These are phyloP conservation scores for Neobulgaria alba DNA, from an alignment of 2,329 filamentous ascomycete genomes.

Conservation along the genomic window DNA sequence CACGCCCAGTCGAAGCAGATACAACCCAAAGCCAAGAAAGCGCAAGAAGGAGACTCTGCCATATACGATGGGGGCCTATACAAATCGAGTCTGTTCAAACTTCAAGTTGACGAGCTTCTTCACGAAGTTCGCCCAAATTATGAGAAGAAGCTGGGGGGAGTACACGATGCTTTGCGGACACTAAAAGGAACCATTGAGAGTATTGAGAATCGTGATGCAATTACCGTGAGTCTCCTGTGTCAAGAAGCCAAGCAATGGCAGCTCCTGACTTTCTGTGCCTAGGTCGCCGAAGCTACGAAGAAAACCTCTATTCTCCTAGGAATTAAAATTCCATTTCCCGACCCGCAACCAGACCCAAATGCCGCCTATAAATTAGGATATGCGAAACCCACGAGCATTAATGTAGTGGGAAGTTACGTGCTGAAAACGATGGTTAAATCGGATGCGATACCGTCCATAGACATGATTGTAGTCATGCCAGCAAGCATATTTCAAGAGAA, in stretches of 20 bases:
- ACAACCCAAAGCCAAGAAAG: conserved; percentile 11
- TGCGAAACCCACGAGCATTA: conserved; percentile 65
- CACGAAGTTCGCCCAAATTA: conserved; percentile 48
- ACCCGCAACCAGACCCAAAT: conserved; percentile 67
- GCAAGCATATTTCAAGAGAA: conserved; percentile 77
- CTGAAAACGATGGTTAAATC: conserved; percentile 64
- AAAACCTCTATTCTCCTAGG: conserved; percentile 56
- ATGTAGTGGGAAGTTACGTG: conserved; percentile 83
- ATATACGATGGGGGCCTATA: conserved; percentile 38
- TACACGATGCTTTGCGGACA: conserved; percentile 44
- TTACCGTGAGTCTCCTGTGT: conserved; percentile 30
- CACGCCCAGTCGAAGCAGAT: conserved; percentile 5
- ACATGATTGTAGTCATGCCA: conserved; percentile 86
- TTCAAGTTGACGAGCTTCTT: conserved; percentile 57
- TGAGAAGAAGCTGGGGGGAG: conserved; percentile 43
- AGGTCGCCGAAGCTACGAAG: conserved; percentile 65
- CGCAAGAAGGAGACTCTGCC: conserved; percentile 25
- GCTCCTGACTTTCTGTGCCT: conserved; percentile 7
- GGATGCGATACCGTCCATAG: conserved; percentile 52
- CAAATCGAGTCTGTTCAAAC: conserved; percentile 58
- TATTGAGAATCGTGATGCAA: conserved; percentile 41
- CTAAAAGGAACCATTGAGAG: conserved; percentile 49
- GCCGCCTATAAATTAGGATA: conserved; percentile 77
- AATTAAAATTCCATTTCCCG: conserved; percentile 73
- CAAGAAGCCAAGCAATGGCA: neutral